These are phyloP conservation scores for Pseudohalonectria lignicola DNA, from an alignment of 2,329 filamentous ascomycete species.

Conservation along the genomic window DNA sequence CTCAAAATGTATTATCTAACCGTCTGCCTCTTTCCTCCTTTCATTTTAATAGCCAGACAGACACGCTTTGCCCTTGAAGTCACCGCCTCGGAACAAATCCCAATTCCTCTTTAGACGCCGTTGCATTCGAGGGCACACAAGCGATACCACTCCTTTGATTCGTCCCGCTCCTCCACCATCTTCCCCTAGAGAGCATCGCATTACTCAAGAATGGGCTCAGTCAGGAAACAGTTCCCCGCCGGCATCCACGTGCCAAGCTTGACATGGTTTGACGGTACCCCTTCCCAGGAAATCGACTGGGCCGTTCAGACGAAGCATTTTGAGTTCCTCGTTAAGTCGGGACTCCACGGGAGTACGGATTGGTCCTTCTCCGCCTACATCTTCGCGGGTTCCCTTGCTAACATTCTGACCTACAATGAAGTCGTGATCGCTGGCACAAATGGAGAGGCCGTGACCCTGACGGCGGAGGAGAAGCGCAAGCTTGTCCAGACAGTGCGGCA, in stretches of 20 bases:
- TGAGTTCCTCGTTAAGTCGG: constrained; percentile 40
- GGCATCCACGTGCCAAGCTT: constrained; percentile 46
- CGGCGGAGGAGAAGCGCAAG: constrained; percentile 48
- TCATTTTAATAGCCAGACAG: no score
- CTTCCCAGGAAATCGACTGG: constrained; percentile 42
- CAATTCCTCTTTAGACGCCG: no score
- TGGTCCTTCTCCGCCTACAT: neutral
- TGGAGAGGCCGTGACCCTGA: constrained; percentile 62
- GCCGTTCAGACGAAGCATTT: constrained; percentile 39
- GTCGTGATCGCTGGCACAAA: constrained; percentile 63
- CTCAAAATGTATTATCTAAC: no score
- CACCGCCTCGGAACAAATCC: no score
- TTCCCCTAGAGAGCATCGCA: no score
- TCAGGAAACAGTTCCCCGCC: constrained; percentile 17
- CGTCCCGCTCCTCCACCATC: no score
- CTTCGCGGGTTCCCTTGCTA: no score
- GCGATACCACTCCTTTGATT: no score
- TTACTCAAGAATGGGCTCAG: neutral
- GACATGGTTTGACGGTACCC: constrained; percentile 37
- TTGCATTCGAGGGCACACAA: no score
- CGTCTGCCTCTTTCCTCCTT: no score
- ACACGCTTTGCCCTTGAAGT: no score
- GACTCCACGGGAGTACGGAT: constrained; percentile 34
- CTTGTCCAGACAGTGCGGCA: constrained; percentile 52
- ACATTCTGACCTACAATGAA: constrained; percentile 11